Evolutionary conservation across 257 asterid genomes (phyloP), one percentile per base, ranked within the genome.

Genomic region (Mitragyna speciosa): DNA sequence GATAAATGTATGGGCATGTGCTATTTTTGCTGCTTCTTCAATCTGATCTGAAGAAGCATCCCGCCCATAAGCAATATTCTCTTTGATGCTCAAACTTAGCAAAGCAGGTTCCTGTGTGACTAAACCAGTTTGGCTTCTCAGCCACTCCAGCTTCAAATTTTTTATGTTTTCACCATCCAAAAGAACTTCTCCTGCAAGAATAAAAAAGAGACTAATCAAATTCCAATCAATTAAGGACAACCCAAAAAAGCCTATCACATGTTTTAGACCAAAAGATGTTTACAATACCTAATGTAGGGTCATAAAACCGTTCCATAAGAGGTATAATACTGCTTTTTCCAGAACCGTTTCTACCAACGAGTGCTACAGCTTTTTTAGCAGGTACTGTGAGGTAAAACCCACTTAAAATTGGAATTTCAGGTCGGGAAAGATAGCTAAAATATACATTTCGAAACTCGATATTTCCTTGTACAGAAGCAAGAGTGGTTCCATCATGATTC

Each of bases 251-350:
- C 45, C 41, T 51, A 66, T 59, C 54, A 58, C 65, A 77, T 22
- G 33, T 64, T 22, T 24, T 56, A 41, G 20, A 56, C n/a, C 17
- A 31, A 68, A 30, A 12, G 59, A 16, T 54, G 45, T 16, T 39
- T 24, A 72, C 63, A 74, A 77, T 92, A 96, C 99, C 98, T 89
- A 96, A 86, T 76, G 98, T 94, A 86, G 99, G 99, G 84, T 96
- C 99, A 81, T 96, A 94, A 91, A 96, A 96, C 73, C 98, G 94
- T 85, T 96, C 97, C 99, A 96, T 96, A 71, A 96, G 98, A 48
- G 99, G 99, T 81, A 96, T 96, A 80, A 96, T 96, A 82, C 99
- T 96, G 87, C 99, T 96, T 90, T 96, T 96, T 16, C 98, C 99
- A 66, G 99, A 96, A 70, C 99, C 99, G 76, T 96, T 96, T 91